Percentiles rank a stretch among this genome's conserved stretches.
Conservation (phyloP, 2,329 filamentous ascomycete species). For the Epichloe elymi region DNA sequence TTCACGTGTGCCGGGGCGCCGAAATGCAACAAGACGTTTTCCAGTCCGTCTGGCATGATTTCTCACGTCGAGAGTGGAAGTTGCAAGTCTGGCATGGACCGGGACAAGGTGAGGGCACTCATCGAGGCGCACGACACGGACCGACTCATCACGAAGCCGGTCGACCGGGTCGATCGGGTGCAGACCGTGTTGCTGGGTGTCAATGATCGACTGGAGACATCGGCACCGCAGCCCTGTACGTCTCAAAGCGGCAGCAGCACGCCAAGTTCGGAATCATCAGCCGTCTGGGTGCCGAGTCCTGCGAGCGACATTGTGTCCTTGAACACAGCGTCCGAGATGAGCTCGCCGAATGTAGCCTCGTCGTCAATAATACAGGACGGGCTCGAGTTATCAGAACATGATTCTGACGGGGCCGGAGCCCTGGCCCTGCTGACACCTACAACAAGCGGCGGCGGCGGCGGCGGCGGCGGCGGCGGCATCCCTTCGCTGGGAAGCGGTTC, state of each 20-base stretch:
- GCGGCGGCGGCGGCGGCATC: neutral
- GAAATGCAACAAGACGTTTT: slow-evolving; percentile 5
- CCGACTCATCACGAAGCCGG: slow-evolving; percentile 1
- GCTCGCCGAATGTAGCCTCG: neutral
- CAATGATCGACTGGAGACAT: neutral
- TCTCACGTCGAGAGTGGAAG: slow-evolving; percentile 8
- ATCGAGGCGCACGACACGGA: slow-evolving; percentile 5
- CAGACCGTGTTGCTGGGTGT: neutral
- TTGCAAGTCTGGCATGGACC: slow-evolving; percentile 7
- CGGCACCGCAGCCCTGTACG: neutral
- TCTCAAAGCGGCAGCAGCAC: neutral
- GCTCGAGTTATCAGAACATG: too few species aligned
- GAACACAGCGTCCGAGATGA: neutral
- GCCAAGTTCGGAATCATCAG: neutral
- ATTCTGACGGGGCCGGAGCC: too few species aligned
- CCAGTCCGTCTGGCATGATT: slow-evolving; percentile 7
- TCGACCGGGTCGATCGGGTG: neutral
- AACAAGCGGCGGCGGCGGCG: neutral
- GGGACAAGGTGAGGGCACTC: slow-evolving; percentile 2
- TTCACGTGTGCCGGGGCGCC: slow-evolving; percentile 4
- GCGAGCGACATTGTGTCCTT: neutral
- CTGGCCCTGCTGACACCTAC: neutral
- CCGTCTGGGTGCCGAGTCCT: neutral
- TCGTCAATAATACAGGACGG: neutral
- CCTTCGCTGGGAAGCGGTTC: neutral